Evolutionary conservation across 2,329 filamentous ascomycete species (phyloP), one percentile per base, ranked within the genome.

Genomic region (Aspergillus novofumigatus): DNA sequence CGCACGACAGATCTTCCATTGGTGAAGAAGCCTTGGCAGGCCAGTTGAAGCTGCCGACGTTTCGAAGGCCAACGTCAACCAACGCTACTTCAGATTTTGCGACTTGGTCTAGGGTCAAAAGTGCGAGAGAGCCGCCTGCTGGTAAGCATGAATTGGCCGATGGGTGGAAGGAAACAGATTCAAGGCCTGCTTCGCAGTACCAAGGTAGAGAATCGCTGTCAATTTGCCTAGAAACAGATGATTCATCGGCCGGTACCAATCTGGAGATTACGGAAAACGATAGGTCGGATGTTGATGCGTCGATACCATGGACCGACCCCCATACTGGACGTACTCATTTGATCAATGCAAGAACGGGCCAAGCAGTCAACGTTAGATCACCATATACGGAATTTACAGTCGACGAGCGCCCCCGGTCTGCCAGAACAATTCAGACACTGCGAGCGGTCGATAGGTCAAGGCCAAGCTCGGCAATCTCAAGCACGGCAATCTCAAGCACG

Each of bases 241-340:
- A 11, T 20, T 14, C 17, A n/a, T 47, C 5, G 8, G 44, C 20
- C 21, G 17, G 21, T 10, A 45, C 25, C 3, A 4, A 10, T 32
- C 26, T 9, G 4, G 10, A 41, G 10, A 11, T 20, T 41, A 21
- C 44, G 1, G 26, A 45, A 42, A 41, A 28, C 3, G 29, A 49
- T 21, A 21, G 41, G 23, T 5, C 52, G 1, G 29, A 56, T 5
- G 32, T 50, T 6, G 65, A 68, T 50, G 52, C 32, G 51, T 67
- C 68, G 41, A 63, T 72, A 23, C 54, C 65, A 9, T 91, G 88
- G 88, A 77, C 75, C 1, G 83, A 91, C 63, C 86, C 87, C 0
- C 65, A 73, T 8, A 89, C 84, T 0, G 55, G 79, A 47, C 53
- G 66, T 48, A 65, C 59, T 9, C 64, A 73, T 26, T 56, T 67